Conservation (phyloP, 2,329 filamentous ascomycete species). For the Pseudogymnoascus sp. region DNA sequence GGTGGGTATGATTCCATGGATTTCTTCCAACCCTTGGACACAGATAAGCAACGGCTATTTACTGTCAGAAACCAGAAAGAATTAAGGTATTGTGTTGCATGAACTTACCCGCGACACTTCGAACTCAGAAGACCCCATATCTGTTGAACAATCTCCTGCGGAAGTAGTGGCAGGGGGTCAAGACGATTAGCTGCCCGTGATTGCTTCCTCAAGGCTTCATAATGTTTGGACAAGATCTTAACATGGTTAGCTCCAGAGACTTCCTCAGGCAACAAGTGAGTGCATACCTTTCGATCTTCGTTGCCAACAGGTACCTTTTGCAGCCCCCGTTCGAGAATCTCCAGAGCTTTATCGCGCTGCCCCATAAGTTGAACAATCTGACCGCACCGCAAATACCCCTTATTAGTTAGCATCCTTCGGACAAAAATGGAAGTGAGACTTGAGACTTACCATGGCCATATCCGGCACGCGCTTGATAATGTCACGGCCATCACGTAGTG, state of each 20-base stretch:
- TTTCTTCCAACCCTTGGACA: conserved; percentile 2
- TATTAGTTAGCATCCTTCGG: neutral
- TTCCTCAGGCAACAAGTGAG: neutral
- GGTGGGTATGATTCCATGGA: neutral
- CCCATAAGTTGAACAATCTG: conserved; percentile 26
- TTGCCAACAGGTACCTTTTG: conserved; percentile 25
- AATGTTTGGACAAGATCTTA: neutral
- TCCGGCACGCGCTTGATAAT: conserved; percentile 27
- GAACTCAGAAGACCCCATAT: neutral
- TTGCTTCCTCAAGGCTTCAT: neutral
- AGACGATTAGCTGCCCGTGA: neutral
- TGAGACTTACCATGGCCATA: conserved; percentile 21
- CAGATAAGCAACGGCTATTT: neutral
- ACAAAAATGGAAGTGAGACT: neutral
- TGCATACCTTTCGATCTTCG: conserved; percentile 21
- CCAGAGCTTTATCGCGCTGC: conserved; percentile 23
- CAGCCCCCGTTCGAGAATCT: conserved; percentile 28
- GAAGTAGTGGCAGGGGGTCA: neutral
- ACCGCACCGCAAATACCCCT: conserved; percentile 29
- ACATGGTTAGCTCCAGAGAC: neutral
- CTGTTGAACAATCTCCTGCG: neutral
- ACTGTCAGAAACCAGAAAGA: neutral
- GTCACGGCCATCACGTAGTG: conserved; percentile 25
- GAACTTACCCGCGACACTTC: neutral
- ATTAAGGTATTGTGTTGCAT: neutral